A percentile compares a stretch with the other conserved stretches of the same genome.
Evolutionary conservation across 768 basidiomycete genomes (phyloP).

Genomic region (Tylopilus sp.): DNA sequence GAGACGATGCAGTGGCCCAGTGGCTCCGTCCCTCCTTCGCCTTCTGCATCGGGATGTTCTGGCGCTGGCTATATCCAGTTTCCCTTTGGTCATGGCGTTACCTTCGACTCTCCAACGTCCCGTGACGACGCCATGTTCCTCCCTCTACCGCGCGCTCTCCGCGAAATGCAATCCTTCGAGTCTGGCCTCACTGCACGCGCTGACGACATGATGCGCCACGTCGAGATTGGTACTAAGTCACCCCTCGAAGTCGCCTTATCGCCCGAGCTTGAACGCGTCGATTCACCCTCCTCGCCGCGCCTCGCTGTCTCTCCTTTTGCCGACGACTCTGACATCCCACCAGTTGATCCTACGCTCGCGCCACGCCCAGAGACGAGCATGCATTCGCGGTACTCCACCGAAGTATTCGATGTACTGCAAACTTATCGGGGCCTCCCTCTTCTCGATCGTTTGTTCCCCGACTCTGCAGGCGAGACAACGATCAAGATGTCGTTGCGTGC

Average conservation of each 20-base stretch:
- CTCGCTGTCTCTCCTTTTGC: slow-evolving; percentile 25
- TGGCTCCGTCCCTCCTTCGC: slow-evolving; percentile 35
- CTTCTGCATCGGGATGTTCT: slow-evolving; percentile 23
- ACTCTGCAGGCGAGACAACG: slow-evolving; percentile 58
- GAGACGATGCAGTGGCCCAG: slow-evolving; percentile 62
- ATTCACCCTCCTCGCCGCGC: slow-evolving; percentile 21
- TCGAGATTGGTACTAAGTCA: slow-evolving; percentile 12
- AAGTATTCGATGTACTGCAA: slow-evolving; percentile 79
- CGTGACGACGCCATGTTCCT: slow-evolving; percentile 41
- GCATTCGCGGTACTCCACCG: slow-evolving; percentile 64
- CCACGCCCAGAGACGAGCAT: slow-evolving; percentile 48
- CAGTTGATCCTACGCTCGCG: slow-evolving; percentile 25
- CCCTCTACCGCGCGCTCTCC: slow-evolving; percentile 52
- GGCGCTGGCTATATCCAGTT: slow-evolving; percentile 34
- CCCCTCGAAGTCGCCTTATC: neutral
- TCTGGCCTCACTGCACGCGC: slow-evolving; percentile 76
- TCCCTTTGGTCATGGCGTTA: slow-evolving; percentile 64
- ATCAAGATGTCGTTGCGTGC: slow-evolving; percentile 67
- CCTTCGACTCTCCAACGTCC: slow-evolving; percentile 57
- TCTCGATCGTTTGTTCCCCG: slow-evolving; percentile 60
- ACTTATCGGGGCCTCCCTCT: slow-evolving; percentile 75
- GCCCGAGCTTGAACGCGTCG: neutral
- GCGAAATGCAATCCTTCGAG: slow-evolving; percentile 87
- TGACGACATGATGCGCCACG: slow-evolving; percentile 28
- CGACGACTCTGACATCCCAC: slow-evolving; percentile 29